phyloP scores from a whole-genome alignment of 2,329 filamentous ascomycete species.

The Exserohilum turcica region DNA sequence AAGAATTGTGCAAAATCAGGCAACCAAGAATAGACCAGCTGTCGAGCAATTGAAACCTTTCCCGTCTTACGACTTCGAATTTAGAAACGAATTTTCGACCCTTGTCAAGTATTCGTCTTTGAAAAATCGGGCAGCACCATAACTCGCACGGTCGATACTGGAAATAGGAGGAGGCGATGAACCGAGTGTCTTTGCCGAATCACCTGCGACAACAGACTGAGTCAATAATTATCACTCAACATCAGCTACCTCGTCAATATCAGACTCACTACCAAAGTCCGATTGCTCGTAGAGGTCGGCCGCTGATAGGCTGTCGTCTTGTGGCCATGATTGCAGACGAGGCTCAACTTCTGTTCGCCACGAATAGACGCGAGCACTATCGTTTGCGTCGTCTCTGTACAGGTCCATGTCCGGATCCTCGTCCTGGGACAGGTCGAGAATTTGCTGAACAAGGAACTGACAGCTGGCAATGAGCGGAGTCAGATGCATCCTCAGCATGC shows the following conservation, averaged over 20 bases:
- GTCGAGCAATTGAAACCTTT: background rate
- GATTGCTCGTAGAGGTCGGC: constrained; percentile 43
- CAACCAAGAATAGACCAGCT: background rate
- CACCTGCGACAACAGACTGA: background rate
- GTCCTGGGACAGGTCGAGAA: constrained; percentile 25
- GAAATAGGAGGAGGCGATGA: background rate
- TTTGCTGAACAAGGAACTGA: constrained; percentile 23
- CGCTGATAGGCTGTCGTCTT: constrained; percentile 39
- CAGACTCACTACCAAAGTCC: constrained; percentile 47
- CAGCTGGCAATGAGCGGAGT: constrained; percentile 32
- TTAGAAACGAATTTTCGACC: background rate
- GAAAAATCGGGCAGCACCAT: background rate
- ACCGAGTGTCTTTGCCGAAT: background rate
- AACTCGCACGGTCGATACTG: background rate
- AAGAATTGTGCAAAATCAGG: background rate
- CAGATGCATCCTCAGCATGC: constrained; percentile 31
- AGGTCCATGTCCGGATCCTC: constrained; percentile 27
- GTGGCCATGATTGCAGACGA: constrained; percentile 30
- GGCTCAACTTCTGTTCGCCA: constrained; percentile 32
- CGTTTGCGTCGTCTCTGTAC: constrained; percentile 28
- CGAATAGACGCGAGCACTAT: constrained; percentile 29
- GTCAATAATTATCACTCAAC: constrained; percentile 15
- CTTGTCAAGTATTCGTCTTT: background rate
- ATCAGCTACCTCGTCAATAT: constrained; percentile 36
- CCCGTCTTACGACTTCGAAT: background rate